A percentile compares a stretch with the other conserved stretches of the same genome.
Evolutionary conservation across 2,329 filamentous ascomycete species (phyloP).

Genomic region (Pyrenophora tritici-repentis): DNA sequence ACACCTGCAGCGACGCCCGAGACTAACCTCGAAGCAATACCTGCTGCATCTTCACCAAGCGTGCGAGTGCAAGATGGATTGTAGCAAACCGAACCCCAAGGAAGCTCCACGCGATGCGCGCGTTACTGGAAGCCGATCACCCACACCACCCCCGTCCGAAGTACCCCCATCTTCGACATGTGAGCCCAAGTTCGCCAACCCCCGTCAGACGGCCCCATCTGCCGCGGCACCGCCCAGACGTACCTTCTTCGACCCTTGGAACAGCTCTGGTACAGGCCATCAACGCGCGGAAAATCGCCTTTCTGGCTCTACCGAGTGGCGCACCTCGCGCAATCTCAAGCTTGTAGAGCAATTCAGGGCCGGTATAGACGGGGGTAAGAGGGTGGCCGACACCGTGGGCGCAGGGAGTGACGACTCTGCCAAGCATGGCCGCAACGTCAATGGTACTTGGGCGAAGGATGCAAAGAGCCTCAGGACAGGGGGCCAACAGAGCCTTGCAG

Average conservation of each 20-base stretch:
- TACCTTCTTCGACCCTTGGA: constrained; percentile 68
- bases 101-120: constrained; percentile 15
- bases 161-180: constrained; percentile 8
- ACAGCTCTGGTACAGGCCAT: constrained; percentile 76
- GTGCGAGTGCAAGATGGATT: constrained; percentile 8
- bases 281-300: constrained; percentile 73
- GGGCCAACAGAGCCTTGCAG: constrained; percentile 47
- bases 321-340: constrained; percentile 70
- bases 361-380: constrained; percentile 60
- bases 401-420: constrained; percentile 64
- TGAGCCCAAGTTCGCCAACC: constrained; percentile 3
- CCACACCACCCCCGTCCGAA: constrained; percentile 19
- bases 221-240: constrained; percentile 25
- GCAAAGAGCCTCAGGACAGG: constrained; percentile 55
- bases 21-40: constrained; percentile 18
- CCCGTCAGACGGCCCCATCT: constrained; percentile 3
- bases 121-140: constrained; percentile 22
- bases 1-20: constrained; percentile 13
- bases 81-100: constrained; percentile 11
- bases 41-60: constrained; percentile 1
- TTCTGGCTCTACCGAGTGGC: constrained; percentile 70
- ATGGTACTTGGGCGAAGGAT: constrained; percentile 41
- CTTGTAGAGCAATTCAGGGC: constrained; percentile 70
- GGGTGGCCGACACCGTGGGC: constrained; percentile 67
- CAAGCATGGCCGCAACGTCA: constrained; percentile 51